Percentiles rank a stretch among this genome's conserved stretches.
Evolutionary conservation across 2,329 filamentous ascomycete species (phyloP).

Genomic region (Exophiala oligosperma): DNA sequence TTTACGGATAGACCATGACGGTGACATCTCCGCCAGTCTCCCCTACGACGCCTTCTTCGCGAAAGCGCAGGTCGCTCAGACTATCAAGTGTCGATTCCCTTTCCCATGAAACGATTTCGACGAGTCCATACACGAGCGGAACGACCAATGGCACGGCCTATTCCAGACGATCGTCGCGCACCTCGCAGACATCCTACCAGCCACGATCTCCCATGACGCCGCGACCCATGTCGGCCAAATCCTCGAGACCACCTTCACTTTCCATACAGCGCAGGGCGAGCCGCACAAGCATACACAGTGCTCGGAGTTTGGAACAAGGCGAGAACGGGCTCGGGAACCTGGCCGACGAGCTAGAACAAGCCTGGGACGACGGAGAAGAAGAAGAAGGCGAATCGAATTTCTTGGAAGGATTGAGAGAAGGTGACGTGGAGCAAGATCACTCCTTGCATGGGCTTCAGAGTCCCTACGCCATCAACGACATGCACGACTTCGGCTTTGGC

Average conservation of each 20-base stretch:
- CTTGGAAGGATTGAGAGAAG: slow-evolving; percentile 36
- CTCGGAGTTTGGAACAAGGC: slow-evolving; percentile 26
- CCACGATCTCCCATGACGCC: slow-evolving; percentile 40
- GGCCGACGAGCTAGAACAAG: slow-evolving; percentile 63
- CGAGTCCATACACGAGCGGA: slow-evolving; percentile 25
- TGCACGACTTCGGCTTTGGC: slow-evolving; percentile 26
- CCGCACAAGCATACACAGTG: slow-evolving; percentile 37
- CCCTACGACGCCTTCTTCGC: slow-evolving; percentile 25
- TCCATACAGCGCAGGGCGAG: slow-evolving; percentile 21
- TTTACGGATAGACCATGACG: slow-evolving; percentile 20
- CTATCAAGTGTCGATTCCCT: slow-evolving; percentile 17
- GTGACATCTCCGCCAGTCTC: slow-evolving; percentile 23
- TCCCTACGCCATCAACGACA: slow-evolving; percentile 22
- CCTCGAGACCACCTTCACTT: slow-evolving; percentile 30
- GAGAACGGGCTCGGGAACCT: slow-evolving; percentile 58
- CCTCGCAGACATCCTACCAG: slow-evolving; percentile 27
- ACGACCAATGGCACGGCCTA: slow-evolving; percentile 25
- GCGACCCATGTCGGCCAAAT: slow-evolving; percentile 38
- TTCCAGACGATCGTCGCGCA: slow-evolving; percentile 29
- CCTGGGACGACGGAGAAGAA: slow-evolving; percentile 57
- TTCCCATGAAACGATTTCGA: slow-evolving; percentile 15
- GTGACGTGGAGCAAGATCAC: slow-evolving; percentile 29
- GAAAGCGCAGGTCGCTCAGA: slow-evolving; percentile 26
- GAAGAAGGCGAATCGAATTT: slow-evolving; percentile 45
- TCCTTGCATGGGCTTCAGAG: slow-evolving; percentile 16